Evolutionary conservation across 192 early-diverging fungal genomes (phyloP).

Genomic region (Gigaspora rosea): DNA sequence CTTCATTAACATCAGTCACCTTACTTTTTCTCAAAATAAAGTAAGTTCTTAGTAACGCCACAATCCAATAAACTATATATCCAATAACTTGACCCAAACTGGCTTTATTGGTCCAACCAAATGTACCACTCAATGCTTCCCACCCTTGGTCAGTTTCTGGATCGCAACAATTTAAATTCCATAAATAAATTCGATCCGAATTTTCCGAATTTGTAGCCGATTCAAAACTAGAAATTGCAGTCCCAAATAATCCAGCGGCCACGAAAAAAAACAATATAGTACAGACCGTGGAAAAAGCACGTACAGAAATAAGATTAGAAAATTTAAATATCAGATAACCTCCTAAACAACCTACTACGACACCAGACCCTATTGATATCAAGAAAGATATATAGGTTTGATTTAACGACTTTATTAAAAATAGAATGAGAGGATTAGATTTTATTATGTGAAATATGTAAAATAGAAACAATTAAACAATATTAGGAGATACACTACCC

Average conservation of each 20-base stretch:
- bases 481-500: slow-evolving; percentile 44
- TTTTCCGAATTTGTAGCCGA: slow-evolving; percentile 55
- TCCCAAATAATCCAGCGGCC: slow-evolving; percentile 76
- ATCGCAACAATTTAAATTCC: slow-evolving; percentile 67
- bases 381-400: slow-evolving; percentile 56
- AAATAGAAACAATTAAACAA: neutral
- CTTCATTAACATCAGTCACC: no score
- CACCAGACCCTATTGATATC: slow-evolving; percentile 71
- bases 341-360: slow-evolving; percentile 61
- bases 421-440: slow-evolving; percentile 57
- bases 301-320: slow-evolving; percentile 64
- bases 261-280: slow-evolving; percentile 76
- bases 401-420: no score
- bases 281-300: slow-evolving; percentile 76
- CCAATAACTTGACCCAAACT: slow-evolving; percentile 69
- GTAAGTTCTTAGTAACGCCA: neutral
- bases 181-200: slow-evolving; percentile 55
- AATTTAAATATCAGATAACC: slow-evolving; percentile 75
- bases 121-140: slow-evolving; percentile 70
- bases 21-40: no score
- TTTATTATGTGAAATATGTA: slow-evolving; percentile 51
- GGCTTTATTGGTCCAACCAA: slow-evolving; percentile 79
- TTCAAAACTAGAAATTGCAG: slow-evolving; percentile 62
- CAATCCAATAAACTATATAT: slow-evolving; percentile 81
- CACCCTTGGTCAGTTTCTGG: slow-evolving; percentile 60